Percentiles rank a stretch among this genome's conserved stretches.
Conservation (phyloP, 768 basidiomycete species). For the Kwoniella botswanensis region DNA sequence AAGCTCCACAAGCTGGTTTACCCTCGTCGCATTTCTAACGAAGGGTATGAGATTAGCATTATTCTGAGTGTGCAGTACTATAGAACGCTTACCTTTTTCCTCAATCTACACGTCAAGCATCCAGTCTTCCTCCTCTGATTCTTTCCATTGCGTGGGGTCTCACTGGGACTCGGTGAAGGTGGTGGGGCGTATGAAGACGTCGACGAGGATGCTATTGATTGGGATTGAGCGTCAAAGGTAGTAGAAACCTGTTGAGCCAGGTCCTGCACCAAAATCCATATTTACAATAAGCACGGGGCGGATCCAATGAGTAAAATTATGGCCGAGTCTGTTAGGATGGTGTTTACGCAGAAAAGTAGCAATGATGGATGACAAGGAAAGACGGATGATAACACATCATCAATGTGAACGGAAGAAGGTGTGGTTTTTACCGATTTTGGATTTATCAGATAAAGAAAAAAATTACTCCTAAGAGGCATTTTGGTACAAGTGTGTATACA, state of each 20-base stretch:
- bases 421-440: too few relatives aligned
- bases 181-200: not conserved
- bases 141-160: not conserved
- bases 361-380: not conserved
- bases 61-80: not conserved
- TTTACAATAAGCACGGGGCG: not conserved
- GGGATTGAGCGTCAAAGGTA: not conserved
- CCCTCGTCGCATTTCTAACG: constrained; percentile 30
- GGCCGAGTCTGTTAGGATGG: too few relatives aligned
- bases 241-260: not conserved
- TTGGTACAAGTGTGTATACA: too few relatives aligned
- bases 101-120: constrained; percentile 8
- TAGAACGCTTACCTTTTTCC: not conserved
- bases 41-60: not conserved
- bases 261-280: not conserved
- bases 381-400: not conserved
- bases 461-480: too few relatives aligned
- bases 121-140: constrained; percentile 5
- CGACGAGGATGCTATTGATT: not conserved
- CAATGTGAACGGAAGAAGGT: too few relatives aligned
- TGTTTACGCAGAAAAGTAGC: too few relatives aligned
- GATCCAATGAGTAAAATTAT: too few relatives aligned
- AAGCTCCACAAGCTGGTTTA: constrained; percentile 28
- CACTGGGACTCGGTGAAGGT: constrained; percentile 3
- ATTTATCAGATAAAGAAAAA: too few relatives aligned